phyloP scores from a whole-genome alignment of 108 stramenopile species.

The Nannochloropsis oceanica region DNA sequence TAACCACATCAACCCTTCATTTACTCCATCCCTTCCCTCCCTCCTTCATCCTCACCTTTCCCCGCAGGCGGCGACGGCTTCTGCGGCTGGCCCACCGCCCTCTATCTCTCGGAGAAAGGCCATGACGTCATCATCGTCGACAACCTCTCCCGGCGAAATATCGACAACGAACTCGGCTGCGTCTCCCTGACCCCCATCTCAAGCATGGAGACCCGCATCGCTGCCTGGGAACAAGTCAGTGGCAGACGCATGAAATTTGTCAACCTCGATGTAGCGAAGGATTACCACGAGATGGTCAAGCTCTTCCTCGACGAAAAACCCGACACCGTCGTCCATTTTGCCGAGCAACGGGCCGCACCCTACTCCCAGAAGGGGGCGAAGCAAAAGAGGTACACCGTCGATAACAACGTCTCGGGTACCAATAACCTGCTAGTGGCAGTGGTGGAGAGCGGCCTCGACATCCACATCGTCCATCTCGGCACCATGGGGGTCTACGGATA shows the following conservation, averaged over 20 bases:
- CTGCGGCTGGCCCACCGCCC: constrained; percentile 92
- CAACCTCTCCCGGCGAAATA: constrained; percentile 78
- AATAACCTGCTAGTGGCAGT: constrained; percentile 92
- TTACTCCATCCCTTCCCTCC: no score
- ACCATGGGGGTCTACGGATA: constrained; percentile 99
- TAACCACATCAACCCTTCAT: no score
- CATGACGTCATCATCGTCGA: constrained; percentile 69
- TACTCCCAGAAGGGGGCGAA: constrained; percentile 88
- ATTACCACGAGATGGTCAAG: constrained; percentile 78
- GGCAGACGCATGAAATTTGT: constrained; percentile 77
- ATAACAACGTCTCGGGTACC: constrained; percentile 88
- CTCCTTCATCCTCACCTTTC: constrained; percentile 12
- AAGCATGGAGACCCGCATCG: constrained; percentile 42
- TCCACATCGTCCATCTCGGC: constrained; percentile 92
- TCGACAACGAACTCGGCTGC: constrained; percentile 74
- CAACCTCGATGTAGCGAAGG: constrained; percentile 81
- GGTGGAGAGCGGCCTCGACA: constrained; percentile 77
- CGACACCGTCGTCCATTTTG: constrained; percentile 90
- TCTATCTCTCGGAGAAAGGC: constrained; percentile 58
- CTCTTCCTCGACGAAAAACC: constrained; percentile 78
- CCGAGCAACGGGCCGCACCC: constrained; percentile 93
- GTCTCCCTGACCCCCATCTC: constrained; percentile 84
- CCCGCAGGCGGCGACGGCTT: constrained; percentile 82
- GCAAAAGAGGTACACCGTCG: constrained; percentile 88
- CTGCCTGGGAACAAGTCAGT: constrained; percentile 71